A percentile compares a stretch with the other conserved stretches of the same genome.
Evolutionary conservation across 2,329 filamentous ascomycete genomes (phyloP).

Genomic region (Hypomyces rosellus): DNA sequence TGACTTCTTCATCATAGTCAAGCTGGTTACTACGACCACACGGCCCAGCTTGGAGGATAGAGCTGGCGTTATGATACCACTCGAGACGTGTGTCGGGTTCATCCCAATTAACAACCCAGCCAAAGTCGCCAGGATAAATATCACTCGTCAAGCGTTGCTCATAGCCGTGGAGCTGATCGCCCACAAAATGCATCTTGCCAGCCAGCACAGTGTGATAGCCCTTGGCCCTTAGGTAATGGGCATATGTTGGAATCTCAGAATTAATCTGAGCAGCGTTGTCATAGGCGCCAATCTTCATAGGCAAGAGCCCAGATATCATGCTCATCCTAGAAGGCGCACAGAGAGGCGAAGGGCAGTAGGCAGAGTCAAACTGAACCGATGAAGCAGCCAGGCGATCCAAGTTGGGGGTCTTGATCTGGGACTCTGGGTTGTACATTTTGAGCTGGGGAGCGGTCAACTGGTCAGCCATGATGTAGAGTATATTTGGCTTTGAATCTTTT

Average conservation of each 20-base stretch:
- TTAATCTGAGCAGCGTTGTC: conserved; percentile 84
- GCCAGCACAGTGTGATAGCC: conserved; percentile 88
- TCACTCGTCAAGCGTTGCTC: conserved; percentile 89
- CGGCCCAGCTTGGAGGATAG: conserved; percentile 80
- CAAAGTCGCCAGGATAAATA: conserved; percentile 91
- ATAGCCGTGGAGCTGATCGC: conserved; percentile 90
- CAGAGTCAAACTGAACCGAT: conserved; percentile 86
- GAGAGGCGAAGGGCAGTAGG: conserved; percentile 89
- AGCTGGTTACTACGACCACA: conserved; percentile 91
- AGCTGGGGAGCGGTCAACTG: conserved; percentile 86
- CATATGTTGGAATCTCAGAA: conserved; percentile 83
- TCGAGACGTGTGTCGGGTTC: conserved; percentile 78
- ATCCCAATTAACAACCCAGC: conserved; percentile 95
- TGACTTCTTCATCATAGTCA: conserved; percentile 93
- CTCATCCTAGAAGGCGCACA: conserved; percentile 91
- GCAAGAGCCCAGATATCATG: conserved; percentile 87
- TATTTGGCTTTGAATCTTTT: conserved; percentile 33
- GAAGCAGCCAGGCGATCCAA: conserved; percentile 74
- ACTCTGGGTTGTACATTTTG: conserved; percentile 84
- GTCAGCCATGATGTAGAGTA: conserved; percentile 87
- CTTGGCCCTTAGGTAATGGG: conserved; percentile 77
- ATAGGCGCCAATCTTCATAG: conserved; percentile 85
- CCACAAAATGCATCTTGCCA: conserved; percentile 97
- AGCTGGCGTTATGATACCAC: conserved; percentile 96
- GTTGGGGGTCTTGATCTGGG: conserved; percentile 87